Base-by-base conservation (phyloP, 1,284 basidiomycete species). In the Heterobasidion irregulare region DNA sequence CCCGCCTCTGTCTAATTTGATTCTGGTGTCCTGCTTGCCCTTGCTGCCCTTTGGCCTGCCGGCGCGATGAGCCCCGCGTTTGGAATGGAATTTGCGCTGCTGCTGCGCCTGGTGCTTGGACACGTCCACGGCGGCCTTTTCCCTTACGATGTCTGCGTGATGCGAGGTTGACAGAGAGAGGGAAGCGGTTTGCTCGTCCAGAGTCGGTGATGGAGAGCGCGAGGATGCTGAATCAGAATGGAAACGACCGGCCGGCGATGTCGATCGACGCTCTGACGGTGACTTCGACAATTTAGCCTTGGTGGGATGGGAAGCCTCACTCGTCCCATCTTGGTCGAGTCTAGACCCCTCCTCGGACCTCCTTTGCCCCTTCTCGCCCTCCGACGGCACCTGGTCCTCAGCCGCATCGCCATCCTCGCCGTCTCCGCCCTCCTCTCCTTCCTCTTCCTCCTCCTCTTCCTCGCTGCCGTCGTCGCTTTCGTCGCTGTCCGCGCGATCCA, bases 11-110 rank as follows among this genome's bases (percentile, higher is more conserved):
- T 87, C 84, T 9, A 84, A 62, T 64, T 83, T 80, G 35, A 90
- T 78, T 57, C 80, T 76, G 36, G 71, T 78, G 63, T 90, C 88
- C 63, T 83, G 82, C 71, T 93, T 94, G 58, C 85, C 88, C 68
- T 95, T 94, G 66, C 88, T 90, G 15, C 93, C 92, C 63, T 85
- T 83, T 18, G 83, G 75, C 47, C 89, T 76, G 32, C 92, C 92
- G 33, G 79, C 83, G 58, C 81, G 77, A 56, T 79, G 77, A 5
- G 77, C 75, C 9, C 78, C 77, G 58, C 84, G 82, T 66, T 85
- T 86, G 1, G 85, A 79, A 67, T 92, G 88, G 65, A 86, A 80
- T 66, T 89, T 91, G 57, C 77, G 77, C 63, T 85, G 78, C 61
- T 89, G 79, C 55, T 81, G 77, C n/a, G 79, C 76, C 1, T 79